Evolutionary conservation across 768 basidiomycete genomes (phyloP), one percentile per base, ranked within the genome.

Genomic region (Tricholoma hemisulphureum): DNA sequence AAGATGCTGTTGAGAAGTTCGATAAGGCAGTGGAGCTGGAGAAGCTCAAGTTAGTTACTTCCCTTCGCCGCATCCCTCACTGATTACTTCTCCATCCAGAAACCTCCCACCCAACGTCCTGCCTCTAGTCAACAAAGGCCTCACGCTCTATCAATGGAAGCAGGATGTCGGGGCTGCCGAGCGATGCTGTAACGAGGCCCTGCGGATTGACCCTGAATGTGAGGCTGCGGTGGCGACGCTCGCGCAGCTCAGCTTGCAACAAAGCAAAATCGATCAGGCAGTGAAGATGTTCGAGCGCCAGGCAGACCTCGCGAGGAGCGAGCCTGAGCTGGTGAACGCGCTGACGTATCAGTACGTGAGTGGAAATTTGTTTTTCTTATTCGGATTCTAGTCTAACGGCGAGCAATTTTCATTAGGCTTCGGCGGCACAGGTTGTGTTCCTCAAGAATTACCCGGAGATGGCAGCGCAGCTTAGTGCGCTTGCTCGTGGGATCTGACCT

Each of bases 211-310:
- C 72, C 79, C 91, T 10, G 94, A 95, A 62, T 98, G 96, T 73
- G 97, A 99, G 69, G 93, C 96, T 10, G 97, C 96, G 0, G 88
- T 98, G 4, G 93, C 94, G 16, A 98, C 95, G 1, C 84, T 98
- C 26, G 96, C 96, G 3, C 97, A 99, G 72, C 80, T 99, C 20
- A 85, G 83, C 58, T 72, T 98, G 61, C 96, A 98, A 73, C 93
- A 95, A 73, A 86, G 88, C 67, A 90, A 91, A 75, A 86, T 97
- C 58, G 85, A 89, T 37, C 81, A 86, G 58, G 97, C 96, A 2
- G 84, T 94, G 58, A 81, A 85, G 66, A 86, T 93, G 85, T 97
- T 99, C 65, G 82, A 85, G 69, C 82, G 83, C 68, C 91, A 93
- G 70, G 85, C 86, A 0, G 84, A 92, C 69, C 80, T 98, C 59